phyloP scores from a whole-genome alignment of 2,329 filamentous ascomycete species.

The Myriosclerotinia curreyana region DNA sequence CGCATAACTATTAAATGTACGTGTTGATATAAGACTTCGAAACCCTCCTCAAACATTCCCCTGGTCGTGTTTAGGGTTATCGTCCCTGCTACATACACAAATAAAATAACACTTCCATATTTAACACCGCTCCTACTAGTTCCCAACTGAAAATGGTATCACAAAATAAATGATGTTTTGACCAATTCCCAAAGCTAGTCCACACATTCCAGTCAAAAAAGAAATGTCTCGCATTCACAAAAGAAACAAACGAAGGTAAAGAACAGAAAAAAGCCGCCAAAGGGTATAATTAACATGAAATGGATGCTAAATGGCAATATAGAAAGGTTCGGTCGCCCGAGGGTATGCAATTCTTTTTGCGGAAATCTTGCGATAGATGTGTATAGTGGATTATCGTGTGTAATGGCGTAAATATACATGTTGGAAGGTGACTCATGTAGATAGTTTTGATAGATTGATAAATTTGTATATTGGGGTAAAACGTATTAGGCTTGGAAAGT shows the following conservation, averaged over 20 bases:
- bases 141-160: slow-evolving; percentile 19
- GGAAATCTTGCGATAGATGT: slow-evolving; percentile 22
- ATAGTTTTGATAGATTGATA: neutral
- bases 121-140: slow-evolving; percentile 6
- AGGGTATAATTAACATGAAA: slow-evolving; percentile 20
- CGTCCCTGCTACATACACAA: slow-evolving; percentile 5
- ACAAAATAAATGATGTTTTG: slow-evolving; percentile 18
- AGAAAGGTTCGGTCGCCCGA: slow-evolving; percentile 22
- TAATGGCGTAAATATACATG: slow-evolving; percentile 33
- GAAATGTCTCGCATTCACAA: slow-evolving; percentile 1
- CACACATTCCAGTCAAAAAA: slow-evolving; percentile 10
- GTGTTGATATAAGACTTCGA: slow-evolving; percentile 1
- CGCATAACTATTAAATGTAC: slow-evolving; percentile 15
- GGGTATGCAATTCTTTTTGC: slow-evolving; percentile 21
- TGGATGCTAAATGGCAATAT: slow-evolving; percentile 12
- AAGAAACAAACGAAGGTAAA: slow-evolving; percentile 22
- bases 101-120: neutral
- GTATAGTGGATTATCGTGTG: slow-evolving; percentile 37
- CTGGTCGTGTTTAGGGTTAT: neutral
- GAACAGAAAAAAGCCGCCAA: slow-evolving; percentile 20
- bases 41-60: neutral
- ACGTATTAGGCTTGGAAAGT: slow-evolving; percentile 9
- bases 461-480: neutral
- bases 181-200: slow-evolving; percentile 12
- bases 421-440: slow-evolving; percentile 16